Evolutionary conservation across 371 early-diverging fungal species (phyloP).

Genomic region (Circinella minor): DNA sequence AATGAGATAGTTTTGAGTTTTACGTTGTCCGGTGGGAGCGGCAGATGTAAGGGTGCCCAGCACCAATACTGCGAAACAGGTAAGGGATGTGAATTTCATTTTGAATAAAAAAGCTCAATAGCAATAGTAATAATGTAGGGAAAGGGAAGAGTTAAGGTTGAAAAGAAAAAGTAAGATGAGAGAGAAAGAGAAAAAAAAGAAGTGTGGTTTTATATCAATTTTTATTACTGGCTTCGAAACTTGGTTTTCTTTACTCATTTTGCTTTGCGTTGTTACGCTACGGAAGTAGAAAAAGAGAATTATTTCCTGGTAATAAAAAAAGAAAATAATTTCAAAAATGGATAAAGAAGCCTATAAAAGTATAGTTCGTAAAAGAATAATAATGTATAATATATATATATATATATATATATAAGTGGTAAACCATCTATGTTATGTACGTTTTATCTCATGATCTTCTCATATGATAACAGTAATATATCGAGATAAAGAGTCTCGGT

Average conservation of each 20-base stretch:
- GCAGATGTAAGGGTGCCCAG: conserved; percentile 11
- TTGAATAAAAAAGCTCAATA: too few species aligned
- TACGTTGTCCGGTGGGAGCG: not conserved
- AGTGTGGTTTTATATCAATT: not conserved
- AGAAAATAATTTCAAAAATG: too few species aligned
- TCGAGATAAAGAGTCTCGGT: not conserved
- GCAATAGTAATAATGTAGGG: not conserved
- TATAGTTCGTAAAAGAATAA: too few species aligned
- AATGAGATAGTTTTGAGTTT: conserved; percentile 34
- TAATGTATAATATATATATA: too few species aligned
- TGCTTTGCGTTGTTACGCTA: conserved; percentile 16
- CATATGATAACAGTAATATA: too few species aligned
- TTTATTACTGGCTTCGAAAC: conserved; percentile 1
- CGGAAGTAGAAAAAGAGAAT: not conserved
- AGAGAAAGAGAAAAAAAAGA: conserved; percentile 1
- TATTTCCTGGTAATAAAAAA: too few species aligned
- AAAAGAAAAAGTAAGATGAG: not conserved
- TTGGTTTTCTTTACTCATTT: conserved; percentile 10
- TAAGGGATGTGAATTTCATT: conserved; percentile 9
- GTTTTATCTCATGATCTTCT: too few species aligned
- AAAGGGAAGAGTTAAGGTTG: not conserved
- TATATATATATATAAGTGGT: too few species aligned
- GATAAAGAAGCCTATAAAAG: too few species aligned
- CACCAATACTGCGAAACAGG: conserved; percentile 4
- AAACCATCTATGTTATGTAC: too few species aligned